Evolutionary conservation across 2,329 filamentous ascomycete species (phyloP).

Genomic region (Phyllosticta ampelicida): DNA sequence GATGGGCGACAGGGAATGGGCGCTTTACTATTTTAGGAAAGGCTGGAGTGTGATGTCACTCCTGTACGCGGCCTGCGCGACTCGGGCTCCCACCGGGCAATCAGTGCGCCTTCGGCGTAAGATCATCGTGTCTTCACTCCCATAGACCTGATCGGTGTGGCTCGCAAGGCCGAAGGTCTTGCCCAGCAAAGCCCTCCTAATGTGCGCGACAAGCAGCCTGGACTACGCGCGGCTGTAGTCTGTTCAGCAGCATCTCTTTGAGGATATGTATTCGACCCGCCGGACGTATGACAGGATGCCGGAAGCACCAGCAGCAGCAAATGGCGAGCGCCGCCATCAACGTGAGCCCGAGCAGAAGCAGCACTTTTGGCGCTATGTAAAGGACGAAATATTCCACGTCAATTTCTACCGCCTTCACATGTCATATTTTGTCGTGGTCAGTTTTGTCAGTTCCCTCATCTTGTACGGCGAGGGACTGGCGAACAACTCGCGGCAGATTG

Average conservation of each 20-base stretch:
- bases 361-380: slow-evolving; percentile 7
- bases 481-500: slow-evolving; percentile 14
- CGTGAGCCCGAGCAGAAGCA: slow-evolving; percentile 8
- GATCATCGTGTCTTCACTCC: background rate
- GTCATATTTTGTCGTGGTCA: slow-evolving; percentile 21
- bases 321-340: background rate
- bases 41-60: background rate
- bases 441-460: slow-evolving; percentile 19
- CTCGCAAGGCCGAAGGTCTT: background rate
- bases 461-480: slow-evolving; percentile 21
- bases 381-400: slow-evolving; percentile 7
- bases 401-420: slow-evolving; percentile 17
- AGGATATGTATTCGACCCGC: background rate
- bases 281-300: background rate
- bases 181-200: background rate
- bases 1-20: background rate
- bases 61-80: background rate
- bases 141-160: background rate
- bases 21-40: background rate
- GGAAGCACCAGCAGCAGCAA: background rate
- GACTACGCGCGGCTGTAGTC: background rate
- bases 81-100: background rate
- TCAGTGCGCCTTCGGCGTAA: background rate
- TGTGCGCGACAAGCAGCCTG: background rate
- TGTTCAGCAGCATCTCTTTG: background rate